Evolutionary conservation across 805 yeast species (phyloP).

Genomic region (Maudiozyma serrabonitensis): DNA sequence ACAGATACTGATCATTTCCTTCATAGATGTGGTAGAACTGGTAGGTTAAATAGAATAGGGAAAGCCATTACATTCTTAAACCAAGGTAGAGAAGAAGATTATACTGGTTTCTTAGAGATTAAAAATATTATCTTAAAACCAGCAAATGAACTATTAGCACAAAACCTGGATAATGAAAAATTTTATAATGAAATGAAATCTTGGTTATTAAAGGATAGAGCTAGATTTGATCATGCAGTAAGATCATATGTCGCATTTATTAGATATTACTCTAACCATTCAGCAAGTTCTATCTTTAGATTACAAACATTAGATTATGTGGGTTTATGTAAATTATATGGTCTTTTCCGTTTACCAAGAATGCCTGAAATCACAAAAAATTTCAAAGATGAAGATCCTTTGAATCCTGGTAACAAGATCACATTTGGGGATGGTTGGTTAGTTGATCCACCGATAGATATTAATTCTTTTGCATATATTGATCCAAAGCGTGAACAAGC

Average conservation of each 20-base stretch:
- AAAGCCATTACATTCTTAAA: constrained; percentile 66
- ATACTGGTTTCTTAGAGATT: constrained; percentile 69
- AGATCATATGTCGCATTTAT: constrained; percentile 75
- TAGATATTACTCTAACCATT: constrained; percentile 77
- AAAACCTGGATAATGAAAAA: constrained; percentile 5
- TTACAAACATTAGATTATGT: constrained; percentile 59
- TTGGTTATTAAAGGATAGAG: constrained; percentile 67
- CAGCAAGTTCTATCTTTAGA: constrained; percentile 82
- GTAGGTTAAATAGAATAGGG: constrained; percentile 81
- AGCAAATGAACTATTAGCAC: constrained; percentile 1
- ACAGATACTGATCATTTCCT: constrained; percentile 84
- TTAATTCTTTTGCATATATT: constrained; percentile 56
- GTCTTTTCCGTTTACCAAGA: constrained; percentile 73
- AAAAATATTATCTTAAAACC: constrained; percentile 47
- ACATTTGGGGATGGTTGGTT: constrained; percentile 59
- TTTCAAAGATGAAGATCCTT: constrained; percentile 38
- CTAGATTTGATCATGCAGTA: constrained; percentile 72
- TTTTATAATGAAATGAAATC: constrained; percentile 27
- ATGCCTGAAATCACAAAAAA: constrained; percentile 80
- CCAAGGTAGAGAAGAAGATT: constrained; percentile 72
- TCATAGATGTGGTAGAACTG: constrained; percentile 93
- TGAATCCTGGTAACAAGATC: constrained; percentile 29
- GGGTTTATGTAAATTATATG: constrained; percentile 66
- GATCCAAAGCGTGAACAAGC: constrained; percentile 56
- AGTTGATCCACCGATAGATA: constrained; percentile 45